Evolutionary conservation across 2,329 filamentous ascomycete species (phyloP).

Genomic region (Hypoxylon sp.): DNA sequence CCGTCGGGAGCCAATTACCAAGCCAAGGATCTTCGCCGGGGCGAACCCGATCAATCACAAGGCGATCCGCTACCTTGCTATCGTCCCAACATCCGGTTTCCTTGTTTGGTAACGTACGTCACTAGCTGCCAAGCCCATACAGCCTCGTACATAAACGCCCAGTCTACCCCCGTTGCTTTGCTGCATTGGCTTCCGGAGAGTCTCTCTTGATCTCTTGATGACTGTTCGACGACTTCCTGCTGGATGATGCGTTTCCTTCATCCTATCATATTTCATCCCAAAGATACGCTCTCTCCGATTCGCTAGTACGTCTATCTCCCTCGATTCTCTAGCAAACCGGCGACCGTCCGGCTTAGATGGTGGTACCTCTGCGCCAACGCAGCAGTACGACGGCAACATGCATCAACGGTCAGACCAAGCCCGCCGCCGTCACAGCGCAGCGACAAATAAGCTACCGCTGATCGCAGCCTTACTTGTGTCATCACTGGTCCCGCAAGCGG

Average conservation of each 20-base stretch:
- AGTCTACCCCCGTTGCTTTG: slow-evolving; percentile 1
- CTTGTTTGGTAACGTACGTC: slow-evolving; percentile 16
- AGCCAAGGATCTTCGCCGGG: slow-evolving; percentile 23
- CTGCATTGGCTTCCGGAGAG: neutral
- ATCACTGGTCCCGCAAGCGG: slow-evolving; percentile 20
- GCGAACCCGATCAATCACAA: slow-evolving; percentile 4
- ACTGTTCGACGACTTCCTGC: slow-evolving; percentile 1
- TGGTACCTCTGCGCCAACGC: neutral
- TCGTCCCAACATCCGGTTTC: neutral
- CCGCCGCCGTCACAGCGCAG: slow-evolving; percentile 1
- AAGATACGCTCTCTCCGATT: slow-evolving; percentile 2
- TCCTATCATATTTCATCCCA: neutral
- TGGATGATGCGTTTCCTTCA: slow-evolving; percentile 25
- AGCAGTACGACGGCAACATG: slow-evolving; percentile 29
- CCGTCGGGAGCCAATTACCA: slow-evolving; percentile 11
- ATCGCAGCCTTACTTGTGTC: slow-evolving; percentile 30
- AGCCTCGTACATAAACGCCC: neutral
- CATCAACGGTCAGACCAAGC: neutral
- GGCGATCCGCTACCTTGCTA: slow-evolving; percentile 15
- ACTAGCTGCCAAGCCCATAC: slow-evolving; percentile 3
- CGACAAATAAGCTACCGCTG: slow-evolving; percentile 9
- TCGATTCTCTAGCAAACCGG: neutral
- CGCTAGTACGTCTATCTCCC: neutral
- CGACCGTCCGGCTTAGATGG: slow-evolving; percentile 1
- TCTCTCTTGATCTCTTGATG: neutral